Evolutionary conservation across 805 yeast species (phyloP), one percentile per base, ranked within the genome.

Genomic region (Gaillardinia entomophila): DNA sequence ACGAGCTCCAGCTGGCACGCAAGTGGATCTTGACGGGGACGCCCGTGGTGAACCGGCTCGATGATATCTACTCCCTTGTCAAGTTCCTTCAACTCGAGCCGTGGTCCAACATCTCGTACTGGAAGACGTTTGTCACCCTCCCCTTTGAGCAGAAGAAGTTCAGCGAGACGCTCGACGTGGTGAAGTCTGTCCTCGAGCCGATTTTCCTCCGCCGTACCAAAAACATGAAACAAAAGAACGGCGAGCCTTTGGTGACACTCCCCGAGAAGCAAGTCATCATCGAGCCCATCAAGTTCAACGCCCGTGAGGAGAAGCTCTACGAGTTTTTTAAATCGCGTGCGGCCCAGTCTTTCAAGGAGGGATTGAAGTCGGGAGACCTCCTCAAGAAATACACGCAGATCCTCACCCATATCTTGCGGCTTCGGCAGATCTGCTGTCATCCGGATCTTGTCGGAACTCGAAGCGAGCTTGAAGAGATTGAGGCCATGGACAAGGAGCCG

Each of bases 21-120:
- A 76, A 77, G 38, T 89, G 97, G 97, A 67, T 82, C 3, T 62
- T 90, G 29, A 87, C 97, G 0, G 97, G 97, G 6, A 89, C 97
- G 0, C 97, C 97, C 0, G 84, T 89, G 18, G 82, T 88, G 25
- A 89, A 89, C 54, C 63, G 89, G 40, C 63, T 90, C 7, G 97
- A 90, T 53, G 97, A 90, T 53, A 58, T 90, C 29, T 89, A 74
- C 50, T 80, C 95, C 4, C 57, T 88, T 30, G 74, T 88, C 12
- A 76, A 77, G 43, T 90, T 81, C 47, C 58, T 90, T 30, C 68
- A 77, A 27, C 57, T 89, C n/a, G 86, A 84, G 44, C 97, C 97
- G 1, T 90, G 97, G 97, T 68, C 79, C 25, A 82, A 82, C 44
- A 78, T 83, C 35, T 70, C 85, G 1, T 80, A 82, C 41, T 90